Conservation (phyloP, 208 protist species). For the Phytomonas francai region DNA sequence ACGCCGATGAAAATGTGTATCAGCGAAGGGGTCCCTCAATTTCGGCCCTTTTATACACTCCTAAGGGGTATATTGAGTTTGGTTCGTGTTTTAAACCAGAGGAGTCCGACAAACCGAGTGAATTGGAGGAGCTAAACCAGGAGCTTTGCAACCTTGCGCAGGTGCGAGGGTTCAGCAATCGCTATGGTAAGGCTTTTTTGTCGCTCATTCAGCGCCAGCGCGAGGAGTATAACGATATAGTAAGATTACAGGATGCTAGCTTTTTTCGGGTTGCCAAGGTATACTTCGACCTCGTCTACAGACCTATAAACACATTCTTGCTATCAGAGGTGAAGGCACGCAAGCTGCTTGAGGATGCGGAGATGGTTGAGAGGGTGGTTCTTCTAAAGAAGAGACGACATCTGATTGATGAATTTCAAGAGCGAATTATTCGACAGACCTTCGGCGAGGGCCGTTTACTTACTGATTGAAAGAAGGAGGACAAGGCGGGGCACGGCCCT, state of each 20-base stretch:
- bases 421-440: constrained; percentile 34
- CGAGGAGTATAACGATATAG: constrained; percentile 23
- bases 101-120: constrained; percentile 1
- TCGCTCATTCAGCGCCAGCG: constrained; percentile 21
- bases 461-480: constrained; percentile 8
- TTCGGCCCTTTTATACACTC: background rate
- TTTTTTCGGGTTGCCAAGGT: constrained; percentile 19
- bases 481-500: constrained; percentile 4
- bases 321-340: constrained; percentile 32
- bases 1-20: background rate
- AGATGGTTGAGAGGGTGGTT: constrained; percentile 14
- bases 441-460: constrained; percentile 18
- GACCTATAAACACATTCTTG: constrained; percentile 16
- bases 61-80: background rate
- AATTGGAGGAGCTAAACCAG: constrained; percentile 22
- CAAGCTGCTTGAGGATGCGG: constrained; percentile 29
- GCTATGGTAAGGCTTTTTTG: background rate
- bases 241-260: constrained; percentile 18
- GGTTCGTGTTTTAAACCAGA: background rate
- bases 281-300: constrained; percentile 20
- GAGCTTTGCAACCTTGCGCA: constrained; percentile 14
- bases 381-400: constrained; percentile 21
- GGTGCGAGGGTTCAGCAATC: constrained; percentile 2
- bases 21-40: background rate
- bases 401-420: constrained; percentile 26